phyloP scores from a whole-genome alignment of 805 yeast species.

The Kluyveromyces wickerhamii region DNA sequence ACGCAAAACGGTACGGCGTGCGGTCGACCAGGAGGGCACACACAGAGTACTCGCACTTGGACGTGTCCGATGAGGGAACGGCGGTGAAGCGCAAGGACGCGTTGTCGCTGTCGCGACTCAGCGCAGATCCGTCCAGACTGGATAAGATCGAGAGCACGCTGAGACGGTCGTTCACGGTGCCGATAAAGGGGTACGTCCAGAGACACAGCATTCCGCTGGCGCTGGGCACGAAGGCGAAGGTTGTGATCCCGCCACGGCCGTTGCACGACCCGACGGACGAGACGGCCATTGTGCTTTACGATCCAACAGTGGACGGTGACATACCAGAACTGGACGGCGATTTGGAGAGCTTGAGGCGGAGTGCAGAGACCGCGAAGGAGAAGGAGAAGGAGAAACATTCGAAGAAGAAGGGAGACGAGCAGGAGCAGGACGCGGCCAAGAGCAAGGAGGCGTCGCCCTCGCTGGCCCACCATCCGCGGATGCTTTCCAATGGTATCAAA shows the following conservation, averaged over 20 bases:
- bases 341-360: slow-evolving; percentile 26
- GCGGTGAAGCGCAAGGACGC: slow-evolving; percentile 48
- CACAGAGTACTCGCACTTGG: slow-evolving; percentile 30
- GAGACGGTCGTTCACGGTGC: slow-evolving; percentile 49
- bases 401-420: slow-evolving; percentile 12
- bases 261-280: slow-evolving; percentile 93
- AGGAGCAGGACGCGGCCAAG: slow-evolving; percentile 8
- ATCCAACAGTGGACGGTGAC: slow-evolving; percentile 81
- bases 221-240: slow-evolving; percentile 69
- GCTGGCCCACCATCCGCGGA: slow-evolving; percentile 27
- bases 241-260: slow-evolving; percentile 74
- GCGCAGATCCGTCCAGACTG: slow-evolving; percentile 31
- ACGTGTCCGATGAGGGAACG: slow-evolving; percentile 16
- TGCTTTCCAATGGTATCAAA: slow-evolving; percentile 28
- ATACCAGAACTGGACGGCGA: slow-evolving; percentile 15
- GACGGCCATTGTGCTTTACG: slow-evolving; percentile 88
- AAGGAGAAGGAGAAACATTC: slow-evolving; percentile 26
- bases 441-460: slow-evolving; percentile 23
- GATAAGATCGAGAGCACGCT: slow-evolving; percentile 35
- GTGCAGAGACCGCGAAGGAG: slow-evolving; percentile 21
- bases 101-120: slow-evolving; percentile 45
- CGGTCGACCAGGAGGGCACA: slow-evolving; percentile 26
- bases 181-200: slow-evolving; percentile 38
- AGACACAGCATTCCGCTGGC: slow-evolving; percentile 60
- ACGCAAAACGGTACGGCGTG: slow-evolving; percentile 15